A percentile compares a stretch with the other conserved stretches of the same genome.
Evolutionary conservation across 192 early-diverging fungal genomes (phyloP).

Genomic region (Entomortierella lignicola): DNA sequence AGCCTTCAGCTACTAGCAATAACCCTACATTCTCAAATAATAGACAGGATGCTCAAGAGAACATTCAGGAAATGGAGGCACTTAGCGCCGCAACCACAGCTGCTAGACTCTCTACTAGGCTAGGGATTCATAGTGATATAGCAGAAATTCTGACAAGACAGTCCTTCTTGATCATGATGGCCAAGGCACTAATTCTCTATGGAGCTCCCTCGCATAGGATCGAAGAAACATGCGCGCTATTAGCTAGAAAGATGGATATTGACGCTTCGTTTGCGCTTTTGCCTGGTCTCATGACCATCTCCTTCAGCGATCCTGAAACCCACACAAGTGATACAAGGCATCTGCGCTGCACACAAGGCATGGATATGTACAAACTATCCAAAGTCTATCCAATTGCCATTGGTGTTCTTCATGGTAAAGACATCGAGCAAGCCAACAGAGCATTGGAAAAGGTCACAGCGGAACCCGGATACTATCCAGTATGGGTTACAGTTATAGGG

Average conservation of each 20-base stretch:
- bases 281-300: slow-evolving; percentile 78
- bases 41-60: slow-evolving; percentile 3
- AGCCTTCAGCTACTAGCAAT: slow-evolving; percentile 31
- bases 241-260: slow-evolving; percentile 64
- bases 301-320: slow-evolving; percentile 80
- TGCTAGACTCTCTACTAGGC: slow-evolving; percentile 15
- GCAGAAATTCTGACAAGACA: slow-evolving; percentile 77
- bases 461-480: slow-evolving; percentile 47
- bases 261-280: slow-evolving; percentile 75
- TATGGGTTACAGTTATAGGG: slow-evolving; percentile 45
- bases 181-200: slow-evolving; percentile 73
- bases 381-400: slow-evolving; percentile 70
- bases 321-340: slow-evolving; percentile 81
- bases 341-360: slow-evolving; percentile 66
- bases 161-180: slow-evolving; percentile 71
- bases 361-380: slow-evolving; percentile 76
- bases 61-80: slow-evolving; percentile 50
- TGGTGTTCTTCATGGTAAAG: slow-evolving; percentile 72
- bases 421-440: slow-evolving; percentile 66
- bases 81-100: slow-evolving; percentile 28
- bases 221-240: slow-evolving; percentile 62
- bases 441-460: slow-evolving; percentile 62
- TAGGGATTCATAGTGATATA: slow-evolving; percentile 60
- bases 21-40: slow-evolving; percentile 1
- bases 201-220: slow-evolving; percentile 76